These are phyloP conservation scores for Eutreptiella sp. DNA, from an alignment of 208 protist genomes.

Conservation along the genomic window DNA sequence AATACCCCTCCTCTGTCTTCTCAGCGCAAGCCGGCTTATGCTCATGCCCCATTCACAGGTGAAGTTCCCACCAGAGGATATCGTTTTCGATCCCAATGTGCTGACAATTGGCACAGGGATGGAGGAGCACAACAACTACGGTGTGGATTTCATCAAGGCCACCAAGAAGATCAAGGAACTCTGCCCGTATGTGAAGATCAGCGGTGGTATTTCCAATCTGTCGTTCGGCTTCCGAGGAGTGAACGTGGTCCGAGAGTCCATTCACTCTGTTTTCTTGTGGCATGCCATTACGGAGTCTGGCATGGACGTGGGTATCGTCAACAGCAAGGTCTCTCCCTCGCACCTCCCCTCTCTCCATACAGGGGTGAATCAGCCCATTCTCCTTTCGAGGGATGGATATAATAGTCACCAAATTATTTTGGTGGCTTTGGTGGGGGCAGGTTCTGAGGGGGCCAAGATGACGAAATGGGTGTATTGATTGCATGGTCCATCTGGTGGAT, in stretches of 20 bases:
- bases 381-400: too few species aligned
- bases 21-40: too few species aligned
- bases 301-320: constrained; percentile 96
- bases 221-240: constrained; percentile 93
- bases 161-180: constrained; percentile 68
- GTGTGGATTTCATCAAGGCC: constrained; percentile 85
- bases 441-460: too few species aligned
- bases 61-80: constrained; percentile 79
- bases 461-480: too few species aligned
- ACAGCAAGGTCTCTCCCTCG: too few species aligned
- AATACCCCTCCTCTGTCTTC: too few species aligned
- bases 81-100: constrained; percentile 96
- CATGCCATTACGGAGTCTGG: constrained; percentile 61
- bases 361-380: too few species aligned
- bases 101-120: constrained; percentile 93
- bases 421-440: too few species aligned
- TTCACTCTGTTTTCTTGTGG: constrained; percentile 87
- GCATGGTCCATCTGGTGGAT: too few species aligned
- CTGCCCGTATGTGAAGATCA: constrained; percentile 68
- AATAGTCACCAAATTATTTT: too few species aligned
- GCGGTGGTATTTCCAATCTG: constrained; percentile 90
- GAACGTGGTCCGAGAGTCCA: constrained; percentile 67
- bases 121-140: constrained; percentile 94
- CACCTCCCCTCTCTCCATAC: too few species aligned
- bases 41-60: too few species aligned